Evolutionary conservation across 73 alveolate species (phyloP).

Genomic region (Paramecium sonneborni): DNA sequence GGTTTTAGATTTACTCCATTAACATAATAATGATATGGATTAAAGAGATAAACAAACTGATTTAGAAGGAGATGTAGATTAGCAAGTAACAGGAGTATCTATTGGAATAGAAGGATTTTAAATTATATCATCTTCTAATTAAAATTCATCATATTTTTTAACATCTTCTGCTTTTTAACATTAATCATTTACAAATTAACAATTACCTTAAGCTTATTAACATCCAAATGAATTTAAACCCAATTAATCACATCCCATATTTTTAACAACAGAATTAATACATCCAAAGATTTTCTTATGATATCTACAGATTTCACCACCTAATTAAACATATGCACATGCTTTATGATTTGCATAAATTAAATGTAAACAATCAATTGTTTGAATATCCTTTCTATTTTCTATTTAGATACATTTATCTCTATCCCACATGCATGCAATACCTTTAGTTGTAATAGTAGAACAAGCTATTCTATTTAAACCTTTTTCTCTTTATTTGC

Average conservation of each 20-base stretch:
- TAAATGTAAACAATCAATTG: not conserved
- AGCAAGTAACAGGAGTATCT: not conserved
- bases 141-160: not conserved
- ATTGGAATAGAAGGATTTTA: not conserved
- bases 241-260: not conserved
- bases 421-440: not conserved
- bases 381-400: not conserved
- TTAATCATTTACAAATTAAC: not conserved
- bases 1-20: not conserved
- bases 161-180: not conserved
- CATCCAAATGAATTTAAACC: not conserved
- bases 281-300: not conserved
- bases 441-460: not conserved
- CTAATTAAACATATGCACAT: not conserved
- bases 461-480: not conserved
- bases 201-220: not conserved
- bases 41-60: not conserved
- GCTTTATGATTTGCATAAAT: not conserved
- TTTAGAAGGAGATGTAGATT: not conserved
- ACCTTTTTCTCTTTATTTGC: not conserved
- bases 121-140: too few species aligned
- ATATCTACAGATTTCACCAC: not conserved
- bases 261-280: not conserved
- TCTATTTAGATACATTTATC: not conserved
- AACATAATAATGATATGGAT: not conserved